Evolutionary conservation across 1,284 basidiomycete genomes (phyloP), one percentile per base, ranked within the genome.

Genomic region (Butyriboletus appendiculatus): DNA sequence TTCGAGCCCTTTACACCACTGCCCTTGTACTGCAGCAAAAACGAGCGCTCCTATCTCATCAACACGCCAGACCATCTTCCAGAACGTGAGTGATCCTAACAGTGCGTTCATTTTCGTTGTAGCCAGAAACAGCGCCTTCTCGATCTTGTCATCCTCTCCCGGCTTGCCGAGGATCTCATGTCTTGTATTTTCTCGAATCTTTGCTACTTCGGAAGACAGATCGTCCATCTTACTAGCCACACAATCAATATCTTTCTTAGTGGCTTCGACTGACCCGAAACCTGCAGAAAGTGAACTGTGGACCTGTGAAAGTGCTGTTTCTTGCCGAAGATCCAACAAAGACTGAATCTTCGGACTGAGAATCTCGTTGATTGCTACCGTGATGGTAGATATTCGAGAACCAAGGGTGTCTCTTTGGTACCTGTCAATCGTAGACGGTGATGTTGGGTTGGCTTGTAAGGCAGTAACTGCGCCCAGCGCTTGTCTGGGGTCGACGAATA

Each of bases 31-130:
- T 37, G 83, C 80, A 14, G 75, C 62, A 1, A 72, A 75, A 10
- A 94, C 70, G 30, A 85, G 77, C 34, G 74, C 70, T 10, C 78
- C 82, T 18, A 92, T 79, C 56, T 92, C 91, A 65, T 94, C 92
- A 1, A 90, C 82, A 9, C 80, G 73, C 76, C 80, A 81, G 8
- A 88, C 62, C 63, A 88, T 78, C 56, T 76, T 81, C 79, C 86
- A 86, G 83, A 87, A 91, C 10, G 78, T 81, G 58, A 92, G 69
- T 5, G 71, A 70, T 47, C 78, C 73, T 67, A 92, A 76, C 1
- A 84, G 74, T 3, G 65, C 52, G 57, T 75, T 73, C 56, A 93
- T 76, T n/a, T 79, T 75, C 46, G 70, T 73, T 52, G 75, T 72
- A 1, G 83, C 79, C 28, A 71, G 66, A 16, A 71, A 68, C 45